These are phyloP conservation scores for Botryotinia globosa DNA, from an alignment of 2,329 filamentous ascomycete genomes.

Conservation along the genomic window DNA sequence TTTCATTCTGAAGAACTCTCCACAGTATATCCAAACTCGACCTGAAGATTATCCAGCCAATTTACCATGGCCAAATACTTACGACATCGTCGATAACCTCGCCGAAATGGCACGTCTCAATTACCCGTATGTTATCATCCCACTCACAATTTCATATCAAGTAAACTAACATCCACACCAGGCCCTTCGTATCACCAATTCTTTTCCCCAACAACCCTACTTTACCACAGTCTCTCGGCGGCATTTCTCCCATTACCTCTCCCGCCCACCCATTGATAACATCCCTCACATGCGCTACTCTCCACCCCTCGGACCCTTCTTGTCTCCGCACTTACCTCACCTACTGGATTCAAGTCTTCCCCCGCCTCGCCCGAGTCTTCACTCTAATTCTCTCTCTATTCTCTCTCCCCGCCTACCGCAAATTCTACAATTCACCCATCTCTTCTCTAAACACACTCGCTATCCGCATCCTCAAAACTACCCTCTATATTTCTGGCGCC, in stretches of 20 bases:
- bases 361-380: conserved; percentile 73
- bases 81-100: conserved; percentile 76
- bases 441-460: conserved; percentile 64
- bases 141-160: conserved; percentile 4
- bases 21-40: conserved; percentile 72
- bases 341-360: conserved; percentile 83
- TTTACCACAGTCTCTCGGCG: conserved; percentile 62
- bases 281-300: conserved; percentile 80
- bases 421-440: conserved; percentile 67
- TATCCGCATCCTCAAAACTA: conserved; percentile 68
- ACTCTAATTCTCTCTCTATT: conserved; percentile 66
- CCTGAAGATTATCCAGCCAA: conserved; percentile 65
- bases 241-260: conserved; percentile 74
- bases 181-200: conserved; percentile 78
- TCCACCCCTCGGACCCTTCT: conserved; percentile 85
- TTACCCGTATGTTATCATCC: conserved; percentile 67
- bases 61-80: conserved; percentile 70
- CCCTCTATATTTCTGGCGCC: conserved; percentile 75
- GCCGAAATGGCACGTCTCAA: conserved; percentile 75
- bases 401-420: conserved; percentile 65
- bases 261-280: conserved; percentile 84
- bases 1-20: conserved; percentile 68
- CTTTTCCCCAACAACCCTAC: conserved; percentile 72
- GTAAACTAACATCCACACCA: conserved; percentile 40
- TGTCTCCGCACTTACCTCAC: conserved; percentile 84